A percentile compares a stretch with the other conserved stretches of the same genome.
These are phyloP conservation scores for Diaporthe caulivora DNA, from an alignment of 2,329 filamentous ascomycete genomes.

Conservation along the genomic window DNA sequence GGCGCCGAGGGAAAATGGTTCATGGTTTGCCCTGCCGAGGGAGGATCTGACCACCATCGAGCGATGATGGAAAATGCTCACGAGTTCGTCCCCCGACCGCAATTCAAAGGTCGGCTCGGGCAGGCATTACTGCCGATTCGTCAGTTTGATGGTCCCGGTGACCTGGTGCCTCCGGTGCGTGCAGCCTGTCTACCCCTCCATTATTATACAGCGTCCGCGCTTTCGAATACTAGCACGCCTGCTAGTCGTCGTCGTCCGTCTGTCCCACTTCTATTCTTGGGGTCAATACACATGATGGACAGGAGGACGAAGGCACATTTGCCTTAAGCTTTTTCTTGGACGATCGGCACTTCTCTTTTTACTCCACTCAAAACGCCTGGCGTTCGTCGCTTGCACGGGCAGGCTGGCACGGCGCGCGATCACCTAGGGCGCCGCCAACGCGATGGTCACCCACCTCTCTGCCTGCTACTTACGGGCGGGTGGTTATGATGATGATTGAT, in stretches of 20 bases:
- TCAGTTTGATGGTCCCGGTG: constrained; percentile 9
- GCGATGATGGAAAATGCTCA: not conserved
- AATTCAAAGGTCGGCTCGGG: not conserved
- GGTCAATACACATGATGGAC: constrained; percentile 8
- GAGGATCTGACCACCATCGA: constrained; percentile 1
- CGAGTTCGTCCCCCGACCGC: not conserved
- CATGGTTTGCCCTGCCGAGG: not conserved
- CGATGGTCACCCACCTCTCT: not conserved
- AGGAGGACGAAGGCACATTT: not conserved
- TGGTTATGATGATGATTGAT: too few relatives aligned
- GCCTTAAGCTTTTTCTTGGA: not conserved
- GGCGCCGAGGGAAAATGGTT: not conserved
- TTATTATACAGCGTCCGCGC: not conserved
- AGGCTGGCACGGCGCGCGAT: too few relatives aligned
- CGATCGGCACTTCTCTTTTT: not conserved
- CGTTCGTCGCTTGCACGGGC: not conserved
- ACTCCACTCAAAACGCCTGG: too few relatives aligned
- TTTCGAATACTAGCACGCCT: not conserved
- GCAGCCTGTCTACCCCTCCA: not conserved
- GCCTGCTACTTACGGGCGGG: not conserved
- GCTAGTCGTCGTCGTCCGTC: not conserved
- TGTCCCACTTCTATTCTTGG: not conserved
- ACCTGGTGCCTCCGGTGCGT: constrained; percentile 21
- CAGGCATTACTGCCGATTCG: constrained; percentile 33
- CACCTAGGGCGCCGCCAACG: not conserved